Conservation (phyloP, 169 alveolate species). For the Eimeria maxima region DNA sequence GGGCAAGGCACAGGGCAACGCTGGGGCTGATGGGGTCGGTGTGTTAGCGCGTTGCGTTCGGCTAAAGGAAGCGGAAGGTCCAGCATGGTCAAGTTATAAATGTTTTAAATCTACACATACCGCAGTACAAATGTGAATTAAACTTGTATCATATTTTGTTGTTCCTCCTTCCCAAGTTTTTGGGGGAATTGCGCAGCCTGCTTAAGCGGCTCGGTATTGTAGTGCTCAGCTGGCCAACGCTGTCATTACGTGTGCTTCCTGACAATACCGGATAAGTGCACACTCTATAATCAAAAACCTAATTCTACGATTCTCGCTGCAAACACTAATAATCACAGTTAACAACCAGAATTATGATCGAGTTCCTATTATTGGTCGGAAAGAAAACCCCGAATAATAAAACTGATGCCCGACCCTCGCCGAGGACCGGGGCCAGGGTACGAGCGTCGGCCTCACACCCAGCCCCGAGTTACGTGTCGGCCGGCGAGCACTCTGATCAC, state of each 20-base stretch:
- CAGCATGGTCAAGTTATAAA: background rate
- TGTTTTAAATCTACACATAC: background rate
- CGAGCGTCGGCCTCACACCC: background rate
- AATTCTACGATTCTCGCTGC: too few species aligned
- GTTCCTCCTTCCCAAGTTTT: background rate
- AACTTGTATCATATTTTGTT: background rate
- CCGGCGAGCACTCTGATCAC: too few species aligned
- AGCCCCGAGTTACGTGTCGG: background rate
- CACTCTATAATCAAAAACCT: background rate
- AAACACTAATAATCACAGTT: too few species aligned
- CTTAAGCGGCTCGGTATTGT: background rate
- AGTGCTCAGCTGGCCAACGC: slow-evolving; percentile 54
- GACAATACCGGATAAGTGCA: background rate
- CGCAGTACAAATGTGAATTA: background rate
- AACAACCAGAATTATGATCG: too few species aligned
- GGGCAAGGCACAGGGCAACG: slow-evolving; percentile 34
- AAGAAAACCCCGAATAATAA: too few species aligned
- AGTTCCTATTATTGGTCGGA: too few species aligned
- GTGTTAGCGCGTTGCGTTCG: slow-evolving; percentile 3
- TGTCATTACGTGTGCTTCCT: background rate
- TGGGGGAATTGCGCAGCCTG: background rate
- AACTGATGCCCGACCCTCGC: too few species aligned
- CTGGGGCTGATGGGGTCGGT: slow-evolving; percentile 62
- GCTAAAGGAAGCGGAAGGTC: background rate
- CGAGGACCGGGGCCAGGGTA: too few species aligned